Base-by-base conservation (phyloP, 75 land plant species). In the Picea sitchensis region DNA sequence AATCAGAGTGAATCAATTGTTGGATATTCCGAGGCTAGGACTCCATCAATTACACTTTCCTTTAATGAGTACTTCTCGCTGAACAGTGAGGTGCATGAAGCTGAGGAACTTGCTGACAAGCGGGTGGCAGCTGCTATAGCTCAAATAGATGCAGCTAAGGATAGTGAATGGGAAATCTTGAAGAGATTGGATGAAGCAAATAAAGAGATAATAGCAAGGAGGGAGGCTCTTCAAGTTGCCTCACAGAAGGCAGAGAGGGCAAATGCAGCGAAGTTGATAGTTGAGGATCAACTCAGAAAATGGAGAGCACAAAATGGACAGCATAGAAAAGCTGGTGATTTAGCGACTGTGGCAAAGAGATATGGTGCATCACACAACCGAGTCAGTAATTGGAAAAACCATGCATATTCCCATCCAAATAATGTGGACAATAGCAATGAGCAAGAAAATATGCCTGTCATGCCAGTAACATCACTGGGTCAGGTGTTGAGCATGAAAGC, bases 81-180 rank as follows among this genome's bases (percentile, higher is more conserved):
- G 62, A 77, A 58, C 58, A 61, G 75, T 6, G 69, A 81, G 51
- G 63, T 71, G 30, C 77, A 79, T 14, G 84, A 85, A 63, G 57
- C 83, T 3, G 85, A 85, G 65, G 87, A 82, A 36, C 58, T 82
- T 31, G 87, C 84, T 15, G 78, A 85, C 73, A 85, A 61, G 81
- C 58, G 81, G 36, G 87, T 79, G 58, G 87, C 84, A 1, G 84
- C 83, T 3, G 87, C 85, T 57, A 21, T 85, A 32, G 84, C 87
- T 23, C 77, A 82, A 77, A 84, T 82, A 1, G 74, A 65, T 44
- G 87, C 78, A 73, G 87, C 85, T 20, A 82, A 56, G 79, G 87
- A 80, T 14, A 79, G 87, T 56, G 84, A 82, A 64, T 54, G 65
- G 44, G 81, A 85, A 72, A 75, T 79, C 31, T 36, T 57, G 21